These are phyloP conservation scores for Cairneyella variabilis DNA, from an alignment of 495 filamentous ascomycete species.

Conservation along the genomic window DNA sequence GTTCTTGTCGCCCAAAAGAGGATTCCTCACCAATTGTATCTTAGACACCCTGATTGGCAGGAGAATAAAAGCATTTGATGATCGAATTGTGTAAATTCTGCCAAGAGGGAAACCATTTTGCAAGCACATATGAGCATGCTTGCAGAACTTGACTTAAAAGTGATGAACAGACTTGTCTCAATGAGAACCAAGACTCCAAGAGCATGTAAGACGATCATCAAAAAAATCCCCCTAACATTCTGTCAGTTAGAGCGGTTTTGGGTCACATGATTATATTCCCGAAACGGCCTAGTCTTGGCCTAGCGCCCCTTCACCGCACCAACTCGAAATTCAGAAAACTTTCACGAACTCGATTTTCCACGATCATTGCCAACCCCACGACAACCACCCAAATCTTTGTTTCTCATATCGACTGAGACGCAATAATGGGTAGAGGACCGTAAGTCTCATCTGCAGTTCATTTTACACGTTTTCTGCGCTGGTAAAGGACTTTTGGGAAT, in stretches of 20 bases:
- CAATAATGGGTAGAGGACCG: slow-evolving; percentile 28
- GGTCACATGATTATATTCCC: not conserved
- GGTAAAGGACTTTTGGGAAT: not conserved
- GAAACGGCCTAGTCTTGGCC: not conserved
- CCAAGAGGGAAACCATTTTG: too few relatives aligned
- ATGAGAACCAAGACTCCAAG: too few relatives aligned
- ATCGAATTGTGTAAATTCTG: not conserved
- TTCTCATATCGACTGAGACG: slow-evolving; percentile 16
- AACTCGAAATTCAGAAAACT: not conserved
- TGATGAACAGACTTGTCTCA: too few relatives aligned
- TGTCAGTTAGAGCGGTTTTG: not conserved
- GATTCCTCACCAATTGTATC: too few relatives aligned
- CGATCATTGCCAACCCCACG: not conserved
- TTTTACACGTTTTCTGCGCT: not conserved
- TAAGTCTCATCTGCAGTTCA: slow-evolving; percentile 10
- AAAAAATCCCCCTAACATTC: not conserved
- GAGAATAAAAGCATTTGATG: not conserved
- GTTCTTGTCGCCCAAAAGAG: too few relatives aligned
- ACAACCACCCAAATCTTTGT: slow-evolving; percentile 30
- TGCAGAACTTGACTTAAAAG: too few relatives aligned
- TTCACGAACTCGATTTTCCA: not conserved
- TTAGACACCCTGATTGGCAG: too few relatives aligned
- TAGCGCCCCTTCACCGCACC: not conserved
- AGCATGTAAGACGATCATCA: too few relatives aligned
- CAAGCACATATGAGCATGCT: too few relatives aligned